Percentiles rank a stretch among this genome's conserved stretches.
These are phyloP conservation scores for Xylariaceae sp. DNA, from an alignment of 2,329 filamentous ascomycete genomes.

Conservation along the genomic window DNA sequence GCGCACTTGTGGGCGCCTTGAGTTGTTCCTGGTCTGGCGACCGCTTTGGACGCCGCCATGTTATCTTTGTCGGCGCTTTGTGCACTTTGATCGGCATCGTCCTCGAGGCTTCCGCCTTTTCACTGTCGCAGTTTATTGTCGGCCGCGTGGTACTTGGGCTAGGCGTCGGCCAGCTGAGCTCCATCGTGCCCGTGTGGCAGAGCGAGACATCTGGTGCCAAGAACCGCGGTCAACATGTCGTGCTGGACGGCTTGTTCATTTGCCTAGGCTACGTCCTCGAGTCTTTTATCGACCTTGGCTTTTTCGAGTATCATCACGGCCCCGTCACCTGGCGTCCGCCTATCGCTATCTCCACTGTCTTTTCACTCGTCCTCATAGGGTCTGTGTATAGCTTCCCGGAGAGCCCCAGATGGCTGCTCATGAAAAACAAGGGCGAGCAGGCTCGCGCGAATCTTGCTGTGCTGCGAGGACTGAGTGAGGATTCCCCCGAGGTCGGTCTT, in stretches of 20 bases:
- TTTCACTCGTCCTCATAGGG: conserved; percentile 39
- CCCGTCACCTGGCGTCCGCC: conserved; percentile 43
- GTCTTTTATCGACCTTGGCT: conserved; percentile 53
- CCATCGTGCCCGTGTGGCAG: conserved; percentile 50
- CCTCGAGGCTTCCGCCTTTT: conserved; percentile 48
- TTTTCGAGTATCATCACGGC: conserved; percentile 41
- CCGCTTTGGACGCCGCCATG: conserved; percentile 47
- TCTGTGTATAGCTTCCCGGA: conserved; percentile 44
- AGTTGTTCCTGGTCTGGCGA: conserved; percentile 46
- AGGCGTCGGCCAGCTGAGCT: conserved; percentile 46
- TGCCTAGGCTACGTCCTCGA: conserved; percentile 47
- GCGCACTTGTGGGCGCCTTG: conserved; percentile 45
- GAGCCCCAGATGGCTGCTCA: conserved; percentile 45
- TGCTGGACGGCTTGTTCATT: conserved; percentile 46
- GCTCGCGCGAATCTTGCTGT: conserved; percentile 41
- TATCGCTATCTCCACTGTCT: conserved; percentile 42
- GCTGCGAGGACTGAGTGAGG: conserved; percentile 30
- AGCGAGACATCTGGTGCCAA: conserved; percentile 46
- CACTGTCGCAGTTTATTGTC: conserved; percentile 49
- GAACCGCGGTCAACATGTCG: conserved; percentile 50
- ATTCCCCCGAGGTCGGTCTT: conserved; percentile 36
- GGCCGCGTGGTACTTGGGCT: conserved; percentile 48
- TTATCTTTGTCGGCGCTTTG: conserved; percentile 46
- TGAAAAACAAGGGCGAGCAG: conserved; percentile 39
- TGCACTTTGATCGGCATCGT: conserved; percentile 50